These are phyloP conservation scores for Metarhizium anisopliae DNA, from an alignment of 2,329 filamentous ascomycete genomes.

Conservation along the genomic window DNA sequence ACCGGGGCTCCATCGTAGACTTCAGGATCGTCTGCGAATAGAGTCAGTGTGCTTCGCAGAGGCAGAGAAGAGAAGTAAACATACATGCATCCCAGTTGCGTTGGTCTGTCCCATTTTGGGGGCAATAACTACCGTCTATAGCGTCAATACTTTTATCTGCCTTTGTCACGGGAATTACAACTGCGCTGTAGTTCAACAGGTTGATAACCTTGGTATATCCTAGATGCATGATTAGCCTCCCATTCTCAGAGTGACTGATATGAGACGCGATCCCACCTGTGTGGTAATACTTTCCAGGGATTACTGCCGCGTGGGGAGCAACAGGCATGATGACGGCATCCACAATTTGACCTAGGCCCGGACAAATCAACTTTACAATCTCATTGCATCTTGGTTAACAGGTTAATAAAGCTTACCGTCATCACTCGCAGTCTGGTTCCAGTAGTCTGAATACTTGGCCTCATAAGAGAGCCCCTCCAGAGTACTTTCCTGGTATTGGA, in stretches of 20 bases:
- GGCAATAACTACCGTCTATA: slow-evolving; percentile 25
- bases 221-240: slow-evolving; percentile 1
- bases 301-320: slow-evolving; percentile 39
- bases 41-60: neutral
- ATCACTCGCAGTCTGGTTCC: slow-evolving; percentile 44
- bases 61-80: slow-evolving; percentile 8
- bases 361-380: neutral
- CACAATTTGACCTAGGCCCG: slow-evolving; percentile 33
- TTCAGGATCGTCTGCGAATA: neutral
- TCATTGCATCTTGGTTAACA: neutral
- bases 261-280: slow-evolving; percentile 9
- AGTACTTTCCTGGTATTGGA: slow-evolving; percentile 35
- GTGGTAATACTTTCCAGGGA: slow-evolving; percentile 35
- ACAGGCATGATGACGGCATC: slow-evolving; percentile 45
- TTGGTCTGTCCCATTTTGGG: slow-evolving; percentile 32
- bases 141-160: slow-evolving; percentile 41
- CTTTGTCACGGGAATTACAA: slow-evolving; percentile 45
- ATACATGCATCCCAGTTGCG: slow-evolving; percentile 38
- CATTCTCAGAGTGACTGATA: neutral
- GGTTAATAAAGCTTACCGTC: slow-evolving; percentile 29
- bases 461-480: slow-evolving; percentile 45
- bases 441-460: slow-evolving; percentile 53
- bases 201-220: slow-evolving; percentile 35
- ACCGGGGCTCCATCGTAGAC: neutral
- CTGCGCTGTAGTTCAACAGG: slow-evolving; percentile 45